Conservation (phyloP, 768 basidiomycete genomes). For the Lactarius sp. region DNA sequence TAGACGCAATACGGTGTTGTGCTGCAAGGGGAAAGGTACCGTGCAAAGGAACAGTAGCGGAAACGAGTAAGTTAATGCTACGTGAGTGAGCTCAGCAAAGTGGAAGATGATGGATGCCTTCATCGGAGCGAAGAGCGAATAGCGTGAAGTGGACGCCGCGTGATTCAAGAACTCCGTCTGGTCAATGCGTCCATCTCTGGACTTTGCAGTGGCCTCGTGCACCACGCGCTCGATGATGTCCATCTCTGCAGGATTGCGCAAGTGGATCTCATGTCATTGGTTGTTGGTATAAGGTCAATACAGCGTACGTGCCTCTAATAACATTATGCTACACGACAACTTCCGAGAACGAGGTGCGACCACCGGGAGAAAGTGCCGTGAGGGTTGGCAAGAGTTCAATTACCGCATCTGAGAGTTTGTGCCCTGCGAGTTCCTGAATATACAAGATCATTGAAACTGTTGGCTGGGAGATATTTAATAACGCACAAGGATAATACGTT, state of each 20-base stretch:
- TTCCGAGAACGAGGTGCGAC: constrained; percentile 92
- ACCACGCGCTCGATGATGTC: constrained; percentile 94
- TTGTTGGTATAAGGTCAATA: constrained; percentile 3
- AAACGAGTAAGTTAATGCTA: too few relatives aligned
- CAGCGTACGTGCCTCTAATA: constrained; percentile 59
- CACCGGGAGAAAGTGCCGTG: constrained; percentile 85
- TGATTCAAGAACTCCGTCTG: constrained; percentile 94
- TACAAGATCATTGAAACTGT: constrained; percentile 8
- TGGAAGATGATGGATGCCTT: constrained; percentile 98
- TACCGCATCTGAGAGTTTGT: constrained; percentile 93
- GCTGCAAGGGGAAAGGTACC: constrained; percentile 21
- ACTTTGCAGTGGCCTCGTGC: constrained; percentile 83
- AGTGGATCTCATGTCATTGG: constrained; percentile 9
- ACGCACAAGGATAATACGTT: constrained; percentile 86
- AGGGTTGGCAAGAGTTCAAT: constrained; percentile 90
- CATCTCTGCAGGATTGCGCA: constrained; percentile 59
- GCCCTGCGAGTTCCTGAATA: constrained; percentile 85
- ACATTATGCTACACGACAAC: constrained; percentile 97
- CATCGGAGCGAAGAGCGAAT: constrained; percentile 95
- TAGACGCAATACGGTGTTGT: constrained; percentile 15
- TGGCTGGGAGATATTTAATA: neutral
- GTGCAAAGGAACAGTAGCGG: constrained; percentile 5
- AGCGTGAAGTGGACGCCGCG: constrained; percentile 79
- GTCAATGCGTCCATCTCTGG: constrained; percentile 94
- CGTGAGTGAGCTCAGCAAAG: constrained; percentile 53